These are phyloP conservation scores for Solanum chilense DNA, from an alignment of 257 asterid genomes.

Conservation along the genomic window DNA sequence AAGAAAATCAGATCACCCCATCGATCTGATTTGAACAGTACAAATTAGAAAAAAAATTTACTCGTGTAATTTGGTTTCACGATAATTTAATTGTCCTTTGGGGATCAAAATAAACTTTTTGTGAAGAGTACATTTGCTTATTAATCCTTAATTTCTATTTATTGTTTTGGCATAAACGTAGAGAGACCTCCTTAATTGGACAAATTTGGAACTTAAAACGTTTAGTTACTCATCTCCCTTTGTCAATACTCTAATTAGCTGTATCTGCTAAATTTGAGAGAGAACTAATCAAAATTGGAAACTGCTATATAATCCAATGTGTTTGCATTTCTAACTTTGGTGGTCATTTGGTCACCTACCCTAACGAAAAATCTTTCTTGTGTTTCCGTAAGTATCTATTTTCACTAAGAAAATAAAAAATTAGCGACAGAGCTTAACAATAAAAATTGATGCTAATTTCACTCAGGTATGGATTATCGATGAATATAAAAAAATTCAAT, in stretches of 20 bases:
- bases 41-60: background rate
- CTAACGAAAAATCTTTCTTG: background rate
- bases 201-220: background rate
- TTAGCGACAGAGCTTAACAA: background rate
- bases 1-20: background rate
- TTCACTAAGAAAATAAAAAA: background rate
- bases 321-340: background rate
- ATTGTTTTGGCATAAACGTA: background rate
- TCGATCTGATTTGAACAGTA: background rate
- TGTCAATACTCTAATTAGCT: background rate
- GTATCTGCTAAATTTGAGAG: background rate
- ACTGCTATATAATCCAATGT: background rate
- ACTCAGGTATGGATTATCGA: no score
- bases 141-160: background rate
- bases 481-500: background rate
- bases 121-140: background rate
- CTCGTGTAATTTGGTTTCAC: background rate
- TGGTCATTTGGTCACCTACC: slow-evolving; percentile 20
- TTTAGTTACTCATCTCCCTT: background rate
- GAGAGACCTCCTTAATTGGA: background rate
- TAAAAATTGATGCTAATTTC: no score
- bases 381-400: background rate
- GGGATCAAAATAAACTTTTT: background rate
- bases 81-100: background rate
- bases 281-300: background rate